Evolutionary conservation across 768 basidiomycete genomes (phyloP).

Genomic region (Pleurotus djamor): DNA sequence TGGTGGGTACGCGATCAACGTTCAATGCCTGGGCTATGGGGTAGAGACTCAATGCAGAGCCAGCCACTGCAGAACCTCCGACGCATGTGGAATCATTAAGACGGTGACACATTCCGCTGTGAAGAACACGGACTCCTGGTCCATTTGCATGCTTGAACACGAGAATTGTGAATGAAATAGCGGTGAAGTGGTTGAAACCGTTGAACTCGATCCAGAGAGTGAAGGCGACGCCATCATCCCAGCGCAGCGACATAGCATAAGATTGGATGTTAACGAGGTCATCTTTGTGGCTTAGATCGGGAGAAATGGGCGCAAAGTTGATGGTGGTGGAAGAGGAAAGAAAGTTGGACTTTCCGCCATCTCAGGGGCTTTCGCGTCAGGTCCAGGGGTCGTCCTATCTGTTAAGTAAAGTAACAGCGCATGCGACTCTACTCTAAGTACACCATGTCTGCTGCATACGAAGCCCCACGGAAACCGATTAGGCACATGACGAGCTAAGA

Average conservation of each 20-base stretch:
- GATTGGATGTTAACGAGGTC: not conserved
- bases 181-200: not conserved
- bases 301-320: not conserved
- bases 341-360: not conserved
- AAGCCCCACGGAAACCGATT: not conserved
- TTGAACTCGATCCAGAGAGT: constrained; percentile 3
- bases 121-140: not conserved
- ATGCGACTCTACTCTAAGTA: not conserved
- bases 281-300: not conserved
- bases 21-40: too few relatives aligned
- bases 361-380: not conserved
- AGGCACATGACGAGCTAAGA: not conserved
- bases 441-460: not conserved
- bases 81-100: too few relatives aligned
- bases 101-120: too few relatives aligned
- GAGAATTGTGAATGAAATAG: not conserved
- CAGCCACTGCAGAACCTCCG: not conserved
- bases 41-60: too few relatives aligned
- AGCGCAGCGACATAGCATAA: not conserved
- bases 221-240: not conserved
- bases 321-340: not conserved
- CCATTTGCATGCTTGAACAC: not conserved
- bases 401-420: not conserved
- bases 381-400: not conserved
- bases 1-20: too few relatives aligned